Evolutionary conservation across 352 stramenopile genomes (phyloP).

Genomic region (Globisporangium irregulare): DNA sequence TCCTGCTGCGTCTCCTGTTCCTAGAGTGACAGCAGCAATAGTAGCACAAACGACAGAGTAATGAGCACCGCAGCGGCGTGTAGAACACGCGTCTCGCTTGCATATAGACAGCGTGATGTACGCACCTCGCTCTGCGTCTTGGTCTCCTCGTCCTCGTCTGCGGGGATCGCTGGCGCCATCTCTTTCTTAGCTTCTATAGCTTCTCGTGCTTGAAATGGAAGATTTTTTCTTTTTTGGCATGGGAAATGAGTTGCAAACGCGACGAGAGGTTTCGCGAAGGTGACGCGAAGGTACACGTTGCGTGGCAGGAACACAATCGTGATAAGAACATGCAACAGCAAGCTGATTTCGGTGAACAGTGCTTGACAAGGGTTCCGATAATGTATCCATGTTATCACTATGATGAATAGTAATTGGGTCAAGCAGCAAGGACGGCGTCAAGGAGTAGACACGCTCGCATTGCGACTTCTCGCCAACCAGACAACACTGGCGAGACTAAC

Average conservation of each 20-base stretch:
- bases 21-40: neutral
- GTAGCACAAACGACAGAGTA: neutral
- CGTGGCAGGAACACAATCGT: neutral
- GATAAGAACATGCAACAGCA: neutral
- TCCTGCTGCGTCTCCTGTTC: constrained; percentile 33
- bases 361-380: neutral
- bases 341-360: neutral
- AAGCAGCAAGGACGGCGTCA: neutral
- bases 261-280: constrained; percentile 8
- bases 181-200: neutral
- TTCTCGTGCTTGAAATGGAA: neutral
- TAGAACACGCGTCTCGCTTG: neutral
- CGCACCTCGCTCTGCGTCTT: constrained; percentile 10
- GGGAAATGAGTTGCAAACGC: constrained; percentile 8
- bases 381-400: neutral
- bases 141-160: constrained; percentile 13
- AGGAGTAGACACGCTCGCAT: too few species aligned
- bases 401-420: neutral
- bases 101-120: neutral
- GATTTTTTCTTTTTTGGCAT: constrained; percentile 1
- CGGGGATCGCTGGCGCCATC: constrained; percentile 9
- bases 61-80: neutral
- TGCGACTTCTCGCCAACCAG: neutral
- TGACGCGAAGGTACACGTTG: neutral
- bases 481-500: neutral